phyloP scores from a whole-genome alignment of 768 basidiomycete species.

The Floccularia luteovirens region DNA sequence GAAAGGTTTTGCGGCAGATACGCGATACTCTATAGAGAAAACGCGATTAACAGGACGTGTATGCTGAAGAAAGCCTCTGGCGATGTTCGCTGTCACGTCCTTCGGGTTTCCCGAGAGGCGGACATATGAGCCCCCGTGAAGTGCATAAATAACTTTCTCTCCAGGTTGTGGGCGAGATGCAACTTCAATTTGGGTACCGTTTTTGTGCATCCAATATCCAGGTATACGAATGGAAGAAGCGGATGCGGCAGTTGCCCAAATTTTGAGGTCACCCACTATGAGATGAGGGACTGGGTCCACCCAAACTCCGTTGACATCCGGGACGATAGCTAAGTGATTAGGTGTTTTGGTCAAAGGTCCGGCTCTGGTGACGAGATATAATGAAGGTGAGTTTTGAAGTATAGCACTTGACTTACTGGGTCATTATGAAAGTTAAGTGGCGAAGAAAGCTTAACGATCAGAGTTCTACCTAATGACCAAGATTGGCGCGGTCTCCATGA shows the following conservation, averaged over 20 bases:
- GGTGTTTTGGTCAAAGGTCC: conserved; percentile 24
- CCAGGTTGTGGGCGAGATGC: conserved; percentile 32
- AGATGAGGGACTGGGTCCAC: conserved; percentile 32
- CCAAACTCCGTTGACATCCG: conserved; percentile 41
- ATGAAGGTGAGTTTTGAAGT: not conserved
- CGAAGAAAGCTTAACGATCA: conserved; percentile 28
- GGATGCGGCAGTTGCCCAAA: conserved; percentile 28
- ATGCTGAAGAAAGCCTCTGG: conserved; percentile 39
- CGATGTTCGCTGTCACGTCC: conserved; percentile 35
- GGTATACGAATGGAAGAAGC: conserved; percentile 38
- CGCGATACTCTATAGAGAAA: conserved; percentile 68
- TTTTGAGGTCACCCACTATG: conserved; percentile 33
- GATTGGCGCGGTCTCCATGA: conserved; percentile 34
- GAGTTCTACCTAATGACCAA: conserved; percentile 34
- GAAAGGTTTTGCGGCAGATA: conserved; percentile 38
- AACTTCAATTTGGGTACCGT: conserved; percentile 22
- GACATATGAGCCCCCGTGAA: conserved; percentile 62
- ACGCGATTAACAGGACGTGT: conserved; percentile 35
- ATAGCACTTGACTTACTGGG: conserved; percentile 17
- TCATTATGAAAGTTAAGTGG: conserved; percentile 13
- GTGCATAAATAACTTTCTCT: conserved; percentile 49
- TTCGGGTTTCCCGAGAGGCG: conserved; percentile 50
- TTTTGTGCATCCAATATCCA: conserved; percentile 50
- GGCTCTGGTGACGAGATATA: conserved; percentile 16
- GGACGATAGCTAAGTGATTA: conserved; percentile 31